Evolutionary conservation across 2,329 filamentous ascomycete species (phyloP).

Genomic region (Colletotrichum aenigma): DNA sequence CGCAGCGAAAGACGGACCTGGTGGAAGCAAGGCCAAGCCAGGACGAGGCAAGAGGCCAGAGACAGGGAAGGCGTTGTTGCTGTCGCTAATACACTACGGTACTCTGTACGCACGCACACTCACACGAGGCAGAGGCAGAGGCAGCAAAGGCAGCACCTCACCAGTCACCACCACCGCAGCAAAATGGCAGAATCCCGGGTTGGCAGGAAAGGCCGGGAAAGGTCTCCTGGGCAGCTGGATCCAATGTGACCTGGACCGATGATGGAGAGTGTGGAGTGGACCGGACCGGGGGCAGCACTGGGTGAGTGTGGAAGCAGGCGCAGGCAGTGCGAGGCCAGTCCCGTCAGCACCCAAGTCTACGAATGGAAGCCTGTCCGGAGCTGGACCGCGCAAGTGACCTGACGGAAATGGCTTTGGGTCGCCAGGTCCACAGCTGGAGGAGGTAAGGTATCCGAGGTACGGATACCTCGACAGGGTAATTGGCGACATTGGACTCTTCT

Average conservation of each 20-base stretch:
- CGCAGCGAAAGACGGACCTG: background rate
- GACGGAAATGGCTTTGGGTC: background rate
- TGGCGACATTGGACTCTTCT: background rate
- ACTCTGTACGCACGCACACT: background rate
- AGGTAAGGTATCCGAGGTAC: background rate
- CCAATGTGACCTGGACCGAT: background rate
- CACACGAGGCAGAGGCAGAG: background rate
- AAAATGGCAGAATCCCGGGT: background rate
- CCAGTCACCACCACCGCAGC: background rate
- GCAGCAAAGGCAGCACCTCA: background rate
- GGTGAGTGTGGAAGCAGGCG: background rate
- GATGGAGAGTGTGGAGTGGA: conserved; percentile 14
- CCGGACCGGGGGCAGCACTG: background rate
- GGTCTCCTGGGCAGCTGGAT: background rate
- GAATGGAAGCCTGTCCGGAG: background rate
- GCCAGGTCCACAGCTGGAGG: background rate
- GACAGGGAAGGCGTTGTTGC: conserved; percentile 2
- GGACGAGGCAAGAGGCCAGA: background rate
- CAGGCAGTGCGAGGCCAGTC: background rate
- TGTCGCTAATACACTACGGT: background rate
- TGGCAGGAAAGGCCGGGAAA: background rate
- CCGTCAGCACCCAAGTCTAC: background rate
- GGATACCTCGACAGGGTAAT: background rate
- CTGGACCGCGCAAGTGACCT: background rate
- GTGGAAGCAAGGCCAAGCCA: background rate